These are phyloP conservation scores for Xylaria digitata DNA, from an alignment of 2,329 filamentous ascomycete species.

Conservation along the genomic window DNA sequence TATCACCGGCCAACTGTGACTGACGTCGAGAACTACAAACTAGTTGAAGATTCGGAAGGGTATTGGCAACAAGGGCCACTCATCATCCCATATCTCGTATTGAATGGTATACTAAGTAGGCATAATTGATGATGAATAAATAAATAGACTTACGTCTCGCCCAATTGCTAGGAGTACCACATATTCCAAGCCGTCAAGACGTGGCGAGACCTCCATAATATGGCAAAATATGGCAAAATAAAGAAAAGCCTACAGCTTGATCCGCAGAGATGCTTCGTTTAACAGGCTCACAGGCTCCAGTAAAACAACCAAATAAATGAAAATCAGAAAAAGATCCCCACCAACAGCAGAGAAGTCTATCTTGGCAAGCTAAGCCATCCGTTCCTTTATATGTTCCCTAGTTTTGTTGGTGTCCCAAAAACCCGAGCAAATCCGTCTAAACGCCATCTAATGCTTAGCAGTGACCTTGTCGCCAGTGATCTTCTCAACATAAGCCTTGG, in stretches of 20 bases:
- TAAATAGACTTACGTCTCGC: constrained; percentile 1
- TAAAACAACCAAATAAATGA: constrained; percentile 16
- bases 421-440: constrained; percentile 41
- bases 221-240: neutral
- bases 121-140: neutral
- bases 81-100: constrained; percentile 2
- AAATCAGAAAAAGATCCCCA: constrained; percentile 19
- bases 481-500: constrained; percentile 75
- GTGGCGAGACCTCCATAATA: constrained; percentile 3
- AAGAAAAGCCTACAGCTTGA: neutral
- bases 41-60: neutral
- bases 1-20: too few species aligned
- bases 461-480: constrained; percentile 72
- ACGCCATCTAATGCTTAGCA: constrained; percentile 72
- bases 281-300: constrained; percentile 15
- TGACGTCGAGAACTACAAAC: too few species aligned
- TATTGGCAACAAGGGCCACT: neutral
- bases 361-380: constrained; percentile 27
- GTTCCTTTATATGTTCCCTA: constrained; percentile 30
- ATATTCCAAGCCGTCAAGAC: constrained; percentile 23
- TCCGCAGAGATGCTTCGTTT: constrained; percentile 10
- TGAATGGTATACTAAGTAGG: neutral
- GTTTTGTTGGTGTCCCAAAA: constrained; percentile 37
- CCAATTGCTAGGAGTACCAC: neutral
- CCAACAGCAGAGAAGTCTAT: constrained; percentile 30